Conservation (phyloP, 257 asterid species). For the Fraxinus anomala region DNA sequence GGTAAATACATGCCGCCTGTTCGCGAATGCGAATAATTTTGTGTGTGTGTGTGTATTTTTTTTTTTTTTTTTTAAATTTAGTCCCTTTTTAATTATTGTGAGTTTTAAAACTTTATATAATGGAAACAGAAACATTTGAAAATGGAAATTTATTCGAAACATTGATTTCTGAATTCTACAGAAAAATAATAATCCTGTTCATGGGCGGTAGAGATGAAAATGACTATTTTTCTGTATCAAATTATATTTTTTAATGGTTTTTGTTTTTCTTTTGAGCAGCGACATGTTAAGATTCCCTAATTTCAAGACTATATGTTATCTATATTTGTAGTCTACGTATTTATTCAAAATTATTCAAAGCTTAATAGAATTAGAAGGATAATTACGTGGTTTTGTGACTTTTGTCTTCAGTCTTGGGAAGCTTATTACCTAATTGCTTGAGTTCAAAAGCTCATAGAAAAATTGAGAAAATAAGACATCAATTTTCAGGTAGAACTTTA, state of each 20-base stretch:
- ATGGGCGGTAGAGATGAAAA: not conserved
- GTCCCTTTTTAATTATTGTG: not conserved
- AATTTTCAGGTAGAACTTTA: not conserved
- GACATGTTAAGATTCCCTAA: not conserved
- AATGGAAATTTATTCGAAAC: not conserved
- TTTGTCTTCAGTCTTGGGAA: not conserved
- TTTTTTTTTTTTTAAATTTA: not conserved
- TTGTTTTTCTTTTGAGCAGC: not conserved
- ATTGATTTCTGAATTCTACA: slow-evolving; percentile 4
- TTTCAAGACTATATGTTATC: not conserved
- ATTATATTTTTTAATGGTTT: not conserved
- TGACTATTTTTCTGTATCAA: not conserved
- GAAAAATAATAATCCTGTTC: not conserved
- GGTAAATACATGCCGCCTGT: slow-evolving; percentile 41
- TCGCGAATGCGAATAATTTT: not conserved
- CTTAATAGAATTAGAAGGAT: not conserved
- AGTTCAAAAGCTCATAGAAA: not conserved
- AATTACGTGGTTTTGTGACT: not conserved
- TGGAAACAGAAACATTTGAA: slow-evolving; percentile 11
- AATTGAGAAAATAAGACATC: not conserved
- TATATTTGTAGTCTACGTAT: not conserved
- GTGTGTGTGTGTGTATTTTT: not conserved
- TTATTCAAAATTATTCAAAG: too few species aligned
- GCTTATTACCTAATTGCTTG: not conserved
- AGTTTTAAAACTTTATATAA: not conserved